Evolutionary conservation across 225 moss, liverwort and hornwort genomes (phyloP).

Genomic region (Pleurozium schreberi): DNA sequence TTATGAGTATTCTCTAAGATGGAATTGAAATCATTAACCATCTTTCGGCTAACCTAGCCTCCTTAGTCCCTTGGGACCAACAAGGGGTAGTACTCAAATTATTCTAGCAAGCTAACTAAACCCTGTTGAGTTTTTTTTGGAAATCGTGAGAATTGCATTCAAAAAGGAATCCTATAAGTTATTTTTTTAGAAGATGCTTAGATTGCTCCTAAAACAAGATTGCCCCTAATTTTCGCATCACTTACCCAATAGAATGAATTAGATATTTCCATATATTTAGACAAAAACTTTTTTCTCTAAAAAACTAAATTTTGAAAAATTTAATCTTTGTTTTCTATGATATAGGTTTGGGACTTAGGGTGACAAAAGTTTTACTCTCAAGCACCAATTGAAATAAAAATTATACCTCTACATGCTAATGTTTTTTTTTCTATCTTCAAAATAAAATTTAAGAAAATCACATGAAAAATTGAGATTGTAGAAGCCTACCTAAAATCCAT

Average conservation of each 20-base stretch:
- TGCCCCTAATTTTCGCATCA: background rate
- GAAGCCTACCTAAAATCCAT: background rate
- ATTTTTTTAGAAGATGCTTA: background rate
- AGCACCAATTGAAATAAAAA: background rate
- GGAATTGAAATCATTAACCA: background rate
- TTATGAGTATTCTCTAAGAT: background rate
- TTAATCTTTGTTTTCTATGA: background rate
- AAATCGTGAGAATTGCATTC: background rate
- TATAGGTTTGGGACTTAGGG: no score
- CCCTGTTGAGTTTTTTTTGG: background rate
- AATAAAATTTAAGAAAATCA: background rate
- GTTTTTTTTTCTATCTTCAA: background rate
- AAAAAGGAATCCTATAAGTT: background rate
- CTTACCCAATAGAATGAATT: no score
- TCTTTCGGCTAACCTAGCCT: no score
- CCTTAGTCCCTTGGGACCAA: no score
- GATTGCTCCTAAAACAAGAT: rapidly evolving
- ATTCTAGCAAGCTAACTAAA: background rate
- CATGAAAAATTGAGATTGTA: background rate
- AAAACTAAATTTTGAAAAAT: background rate
- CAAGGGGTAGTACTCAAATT: rapidly evolving
- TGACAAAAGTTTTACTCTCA: no score
- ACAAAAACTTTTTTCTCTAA: background rate
- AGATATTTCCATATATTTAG: rapidly evolving
- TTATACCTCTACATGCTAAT: background rate